Evolutionary conservation across 805 yeast genomes (phyloP).

Genomic region (Wickerhamiella sergipiensis): DNA sequence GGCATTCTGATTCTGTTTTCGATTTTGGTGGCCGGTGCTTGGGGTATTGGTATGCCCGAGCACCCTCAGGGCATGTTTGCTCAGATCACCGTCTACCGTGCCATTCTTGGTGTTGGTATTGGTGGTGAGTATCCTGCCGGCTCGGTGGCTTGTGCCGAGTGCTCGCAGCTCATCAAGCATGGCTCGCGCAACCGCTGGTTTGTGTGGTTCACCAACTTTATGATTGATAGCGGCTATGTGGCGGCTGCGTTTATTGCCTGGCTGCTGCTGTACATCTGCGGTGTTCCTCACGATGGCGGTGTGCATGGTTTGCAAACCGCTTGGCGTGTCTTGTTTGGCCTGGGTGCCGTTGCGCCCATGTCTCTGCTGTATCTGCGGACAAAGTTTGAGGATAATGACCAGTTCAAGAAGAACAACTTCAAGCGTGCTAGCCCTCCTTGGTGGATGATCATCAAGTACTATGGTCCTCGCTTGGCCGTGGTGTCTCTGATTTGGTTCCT

Average conservation of each 20-base stretch:
- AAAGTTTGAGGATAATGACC: slow-evolving; percentile 58
- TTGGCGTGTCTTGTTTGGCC: slow-evolving; percentile 83
- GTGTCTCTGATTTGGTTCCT: slow-evolving; percentile 79
- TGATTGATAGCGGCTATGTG: slow-evolving; percentile 83
- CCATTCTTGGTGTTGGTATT: slow-evolving; percentile 78
- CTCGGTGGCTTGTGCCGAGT: slow-evolving; percentile 87
- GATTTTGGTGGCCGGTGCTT: slow-evolving; percentile 66
- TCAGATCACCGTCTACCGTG: slow-evolving; percentile 72
- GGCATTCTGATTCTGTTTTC: slow-evolving; percentile 63
- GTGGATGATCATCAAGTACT: slow-evolving; percentile 55
- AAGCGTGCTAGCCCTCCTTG: slow-evolving; percentile 49
- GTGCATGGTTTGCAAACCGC: slow-evolving; percentile 59
- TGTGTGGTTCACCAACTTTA: slow-evolving; percentile 73
- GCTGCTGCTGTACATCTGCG: slow-evolving; percentile 73
- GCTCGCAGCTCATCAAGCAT: slow-evolving; percentile 61
- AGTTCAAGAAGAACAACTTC: slow-evolving; percentile 58
- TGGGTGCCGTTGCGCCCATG: slow-evolving; percentile 82
- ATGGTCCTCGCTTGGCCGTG: slow-evolving; percentile 64
- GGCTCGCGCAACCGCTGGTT: slow-evolving; percentile 84
- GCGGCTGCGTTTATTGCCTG: slow-evolving; percentile 72
- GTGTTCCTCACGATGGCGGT: slow-evolving; percentile 20
- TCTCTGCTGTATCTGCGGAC: slow-evolving; percentile 65
- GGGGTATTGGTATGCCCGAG: slow-evolving; percentile 54
- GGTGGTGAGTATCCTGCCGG: slow-evolving; percentile 95
- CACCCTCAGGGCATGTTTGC: slow-evolving; percentile 65